Evolutionary conservation across 2,329 filamentous ascomycete genomes (phyloP).

Genomic region (Ophiostoma sp.): DNA sequence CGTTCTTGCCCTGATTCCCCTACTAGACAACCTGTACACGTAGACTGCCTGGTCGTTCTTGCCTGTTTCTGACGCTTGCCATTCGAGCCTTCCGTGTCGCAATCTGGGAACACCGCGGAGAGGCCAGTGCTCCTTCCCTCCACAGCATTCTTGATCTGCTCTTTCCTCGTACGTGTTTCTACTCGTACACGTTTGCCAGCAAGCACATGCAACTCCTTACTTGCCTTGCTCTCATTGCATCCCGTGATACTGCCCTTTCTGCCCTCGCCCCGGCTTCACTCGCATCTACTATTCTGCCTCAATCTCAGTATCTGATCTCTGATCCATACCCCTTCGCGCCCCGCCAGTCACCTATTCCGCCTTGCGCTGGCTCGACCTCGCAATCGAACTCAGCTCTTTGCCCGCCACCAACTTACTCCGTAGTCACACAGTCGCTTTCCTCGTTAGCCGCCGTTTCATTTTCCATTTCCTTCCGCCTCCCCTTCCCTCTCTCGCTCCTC

Average conservation of each 20-base stretch:
- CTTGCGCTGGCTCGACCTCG: not conserved
- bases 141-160: not conserved
- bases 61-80: not conserved
- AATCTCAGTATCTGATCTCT: too few relatives aligned
- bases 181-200: too few relatives aligned
- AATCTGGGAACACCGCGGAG: not conserved
- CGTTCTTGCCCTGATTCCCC: not conserved
- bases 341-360: not conserved
- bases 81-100: constrained; percentile 14
- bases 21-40: too few relatives aligned
- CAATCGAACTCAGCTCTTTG: not conserved
- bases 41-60: not conserved
- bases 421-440: not conserved
- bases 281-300: not conserved
- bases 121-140: not conserved
- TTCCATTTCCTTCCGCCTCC: not conserved
- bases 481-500: not conserved
- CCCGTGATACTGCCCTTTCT: not conserved
- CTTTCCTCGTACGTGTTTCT: not conserved
- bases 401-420: not conserved
- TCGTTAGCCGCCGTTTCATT: constrained; percentile 20
- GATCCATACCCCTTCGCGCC: too few relatives aligned
- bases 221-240: constrained; percentile 5
- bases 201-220: too few relatives aligned
- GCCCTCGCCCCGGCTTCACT: not conserved